Evolutionary conservation across 2,329 filamentous ascomycete species (phyloP).

Genomic region (Akanthomyces lecanii): DNA sequence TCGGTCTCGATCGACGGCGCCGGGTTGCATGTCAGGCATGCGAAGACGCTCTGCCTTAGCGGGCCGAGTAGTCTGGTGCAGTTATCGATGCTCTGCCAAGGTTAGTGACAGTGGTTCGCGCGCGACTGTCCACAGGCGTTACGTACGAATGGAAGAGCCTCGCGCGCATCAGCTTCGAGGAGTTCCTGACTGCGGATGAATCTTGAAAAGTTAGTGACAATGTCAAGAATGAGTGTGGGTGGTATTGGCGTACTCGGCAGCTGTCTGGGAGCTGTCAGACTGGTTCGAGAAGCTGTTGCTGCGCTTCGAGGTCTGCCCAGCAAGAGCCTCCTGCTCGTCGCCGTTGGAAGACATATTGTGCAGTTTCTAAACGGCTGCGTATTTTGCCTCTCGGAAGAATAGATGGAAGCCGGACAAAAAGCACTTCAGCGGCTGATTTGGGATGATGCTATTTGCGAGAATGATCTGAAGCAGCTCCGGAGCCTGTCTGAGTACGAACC

Average conservation of each 20-base stretch:
- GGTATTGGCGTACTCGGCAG: conserved; percentile 55
- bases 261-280: conserved; percentile 65
- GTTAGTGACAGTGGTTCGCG: conserved; percentile 20
- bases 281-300: conserved; percentile 57
- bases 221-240: not conserved
- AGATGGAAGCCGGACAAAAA: not conserved
- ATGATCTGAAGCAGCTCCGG: not conserved
- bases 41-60: conserved; percentile 83
- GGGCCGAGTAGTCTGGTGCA: conserved; percentile 89
- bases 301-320: conserved; percentile 32
- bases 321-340: conserved; percentile 21
- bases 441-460: not conserved
- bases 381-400: not conserved
- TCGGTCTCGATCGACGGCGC: conserved; percentile 60
- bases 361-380: not conserved
- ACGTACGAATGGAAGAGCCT: conserved; percentile 85
- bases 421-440: not conserved
- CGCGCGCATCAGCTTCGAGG: conserved; percentile 90
- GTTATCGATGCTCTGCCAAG: conserved; percentile 77
- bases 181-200: conserved; percentile 87
- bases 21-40: conserved; percentile 90
- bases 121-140: conserved; percentile 6
- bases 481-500: not conserved
- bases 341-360: conserved; percentile 8
- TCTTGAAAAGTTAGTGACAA: conserved; percentile 38